phyloP scores from a whole-genome alignment of 331 rosid genomes.

The Rosa hybrid region DNA sequence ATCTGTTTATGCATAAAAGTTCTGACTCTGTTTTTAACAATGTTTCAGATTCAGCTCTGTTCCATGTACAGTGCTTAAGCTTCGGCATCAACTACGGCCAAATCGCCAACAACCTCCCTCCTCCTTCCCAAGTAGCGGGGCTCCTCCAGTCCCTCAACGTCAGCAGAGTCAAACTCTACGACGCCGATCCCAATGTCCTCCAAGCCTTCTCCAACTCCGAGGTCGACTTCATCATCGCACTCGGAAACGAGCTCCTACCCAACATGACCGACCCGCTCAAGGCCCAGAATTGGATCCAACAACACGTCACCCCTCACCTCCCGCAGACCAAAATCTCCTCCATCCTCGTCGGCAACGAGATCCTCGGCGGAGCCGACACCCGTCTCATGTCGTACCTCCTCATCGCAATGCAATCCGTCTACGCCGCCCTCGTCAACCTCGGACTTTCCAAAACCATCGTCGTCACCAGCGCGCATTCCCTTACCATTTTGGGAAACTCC shows the following conservation, averaged over 20 bases:
- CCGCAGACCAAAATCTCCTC: slow-evolving; percentile 67
- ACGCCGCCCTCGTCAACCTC: slow-evolving; percentile 53
- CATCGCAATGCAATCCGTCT: slow-evolving; percentile 78
- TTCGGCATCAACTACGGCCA: slow-evolving; percentile 92
- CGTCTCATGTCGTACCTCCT: slow-evolving; percentile 48
- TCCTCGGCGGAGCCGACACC: slow-evolving; percentile 45
- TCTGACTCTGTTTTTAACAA: slow-evolving; percentile 8
- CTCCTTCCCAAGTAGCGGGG: slow-evolving; percentile 59
- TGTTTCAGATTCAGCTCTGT: slow-evolving; percentile 50
- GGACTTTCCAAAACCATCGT: slow-evolving; percentile 63
- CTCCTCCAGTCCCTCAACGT: slow-evolving; percentile 76
- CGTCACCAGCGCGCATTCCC: slow-evolving; percentile 81
- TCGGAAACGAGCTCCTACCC: slow-evolving; percentile 59
- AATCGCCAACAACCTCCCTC: slow-evolving; percentile 81
- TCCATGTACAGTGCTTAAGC: slow-evolving; percentile 40
- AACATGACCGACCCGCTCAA: slow-evolving; percentile 58
- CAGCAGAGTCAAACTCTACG: slow-evolving; percentile 76
- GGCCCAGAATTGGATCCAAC: slow-evolving; percentile 77
- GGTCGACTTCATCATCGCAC: slow-evolving; percentile 76
- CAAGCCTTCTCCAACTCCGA: slow-evolving; percentile 66
- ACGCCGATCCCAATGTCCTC: slow-evolving; percentile 87
- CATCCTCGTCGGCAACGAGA: slow-evolving; percentile 82
- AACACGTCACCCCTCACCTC: slow-evolving; percentile 57
- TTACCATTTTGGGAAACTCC: slow-evolving; percentile 47
- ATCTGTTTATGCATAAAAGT: neutral